A percentile compares a stretch with the other conserved stretches of the same genome.
phyloP scores from a whole-genome alignment of 192 early-diverging fungal genomes.

The Chytriomyces sp. region DNA sequence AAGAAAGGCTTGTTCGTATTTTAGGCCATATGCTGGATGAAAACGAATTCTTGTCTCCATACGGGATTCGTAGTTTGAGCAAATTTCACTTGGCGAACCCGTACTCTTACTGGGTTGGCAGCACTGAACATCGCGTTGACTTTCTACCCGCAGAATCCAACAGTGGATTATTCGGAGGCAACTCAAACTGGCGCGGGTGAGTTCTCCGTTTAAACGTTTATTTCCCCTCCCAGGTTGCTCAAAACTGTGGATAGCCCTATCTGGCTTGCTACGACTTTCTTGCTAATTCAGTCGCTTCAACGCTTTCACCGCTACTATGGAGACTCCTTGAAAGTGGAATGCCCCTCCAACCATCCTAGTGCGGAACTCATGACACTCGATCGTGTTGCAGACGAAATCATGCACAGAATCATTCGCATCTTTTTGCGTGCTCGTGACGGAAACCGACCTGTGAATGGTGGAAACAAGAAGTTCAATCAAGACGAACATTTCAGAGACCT shows the following conservation, averaged over 20 bases:
- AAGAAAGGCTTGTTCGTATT: slow-evolving; percentile 43
- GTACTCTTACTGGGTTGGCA: slow-evolving; percentile 45
- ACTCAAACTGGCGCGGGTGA: slow-evolving; percentile 46
- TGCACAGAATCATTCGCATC: slow-evolving; percentile 30
- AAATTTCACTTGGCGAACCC: slow-evolving; percentile 52
- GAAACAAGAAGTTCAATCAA: slow-evolving; percentile 36
- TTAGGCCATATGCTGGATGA: slow-evolving; percentile 51
- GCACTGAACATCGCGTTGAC: slow-evolving; percentile 48
- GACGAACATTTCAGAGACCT: slow-evolving; percentile 52
- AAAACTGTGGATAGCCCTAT: too few relatives aligned
- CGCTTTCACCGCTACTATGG: slow-evolving; percentile 39
- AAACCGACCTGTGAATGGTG: slow-evolving; percentile 44
- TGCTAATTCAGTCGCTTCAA: slow-evolving; percentile 19
- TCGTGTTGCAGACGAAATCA: slow-evolving; percentile 33
- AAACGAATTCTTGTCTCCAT: slow-evolving; percentile 52
- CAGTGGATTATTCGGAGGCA: slow-evolving; percentile 42
- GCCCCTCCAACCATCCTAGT: slow-evolving; percentile 11
- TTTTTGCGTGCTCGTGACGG: slow-evolving; percentile 41
- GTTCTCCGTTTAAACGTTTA: too few relatives aligned
- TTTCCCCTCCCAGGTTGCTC: too few relatives aligned
- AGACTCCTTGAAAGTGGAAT: slow-evolving; percentile 17
- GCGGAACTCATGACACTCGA: slow-evolving; percentile 5
- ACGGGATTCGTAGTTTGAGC: slow-evolving; percentile 52
- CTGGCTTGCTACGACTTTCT: slow-evolving; percentile 30
- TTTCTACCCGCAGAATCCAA: slow-evolving; percentile 49